These are phyloP conservation scores for Adenanthera pavonina DNA, from an alignment of 306 rosid genomes.

Conservation along the genomic window DNA sequence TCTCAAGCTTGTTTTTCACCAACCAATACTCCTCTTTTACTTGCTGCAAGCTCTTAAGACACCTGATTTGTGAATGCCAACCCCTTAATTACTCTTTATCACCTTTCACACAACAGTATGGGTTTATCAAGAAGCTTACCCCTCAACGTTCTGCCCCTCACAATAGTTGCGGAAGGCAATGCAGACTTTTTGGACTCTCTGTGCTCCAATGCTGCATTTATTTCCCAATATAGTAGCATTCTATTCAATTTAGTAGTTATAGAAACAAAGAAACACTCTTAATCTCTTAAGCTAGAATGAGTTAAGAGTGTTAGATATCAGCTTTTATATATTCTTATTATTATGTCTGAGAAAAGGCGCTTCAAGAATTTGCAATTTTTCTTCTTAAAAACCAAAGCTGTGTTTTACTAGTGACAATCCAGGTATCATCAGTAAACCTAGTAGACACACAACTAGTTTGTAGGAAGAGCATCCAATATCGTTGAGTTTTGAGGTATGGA, in stretches of 20 bases:
- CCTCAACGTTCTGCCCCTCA: constrained; percentile 66
- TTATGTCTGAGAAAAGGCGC: not conserved
- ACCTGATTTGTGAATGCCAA: constrained; percentile 48
- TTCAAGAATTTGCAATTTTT: not conserved
- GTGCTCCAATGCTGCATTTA: constrained; percentile 81
- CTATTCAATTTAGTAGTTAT: not conserved
- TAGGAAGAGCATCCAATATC: not conserved
- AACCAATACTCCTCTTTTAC: constrained; percentile 60
- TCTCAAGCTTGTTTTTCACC: constrained; percentile 71
- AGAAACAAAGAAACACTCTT: not conserved
- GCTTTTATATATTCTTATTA: not conserved
- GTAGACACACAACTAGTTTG: not conserved
- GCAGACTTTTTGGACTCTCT: constrained; percentile 73
- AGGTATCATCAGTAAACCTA: too few relatives aligned
- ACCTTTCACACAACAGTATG: constrained; percentile 1
- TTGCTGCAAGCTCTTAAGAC: constrained; percentile 64
- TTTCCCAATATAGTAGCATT: not conserved
- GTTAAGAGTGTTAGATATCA: not conserved
- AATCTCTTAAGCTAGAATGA: not conserved
- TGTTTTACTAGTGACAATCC: not conserved
- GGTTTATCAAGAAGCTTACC: constrained; percentile 52
- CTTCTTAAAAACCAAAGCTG: not conserved
- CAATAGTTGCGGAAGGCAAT: constrained; percentile 60
- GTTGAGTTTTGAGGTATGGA: not conserved
- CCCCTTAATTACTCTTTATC: not conserved